A percentile compares a stretch with the other conserved stretches of the same genome.
phyloP scores from a whole-genome alignment of 768 basidiomycete species.

The Hygrophorus pudorinus region DNA sequence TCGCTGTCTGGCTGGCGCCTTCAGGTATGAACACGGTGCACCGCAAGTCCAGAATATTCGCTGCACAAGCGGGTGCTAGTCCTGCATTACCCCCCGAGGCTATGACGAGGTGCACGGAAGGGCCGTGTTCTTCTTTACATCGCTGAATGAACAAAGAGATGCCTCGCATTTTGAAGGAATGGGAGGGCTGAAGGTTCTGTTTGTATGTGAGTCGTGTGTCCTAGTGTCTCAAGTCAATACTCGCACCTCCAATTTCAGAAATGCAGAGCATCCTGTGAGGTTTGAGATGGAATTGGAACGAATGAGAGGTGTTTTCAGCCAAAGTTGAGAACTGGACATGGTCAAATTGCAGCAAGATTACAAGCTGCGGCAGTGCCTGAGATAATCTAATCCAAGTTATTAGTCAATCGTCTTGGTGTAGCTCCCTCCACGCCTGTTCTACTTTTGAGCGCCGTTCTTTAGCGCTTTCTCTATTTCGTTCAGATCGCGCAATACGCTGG shows the following conservation, averaged over 20 bases:
- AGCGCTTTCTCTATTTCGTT: slow-evolving; percentile 48
- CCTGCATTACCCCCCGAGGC: slow-evolving; percentile 82
- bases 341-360: too few relatives aligned
- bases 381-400: too few relatives aligned
- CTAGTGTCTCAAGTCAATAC: background rate
- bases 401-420: slow-evolving; percentile 29
- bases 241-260: slow-evolving; percentile 66
- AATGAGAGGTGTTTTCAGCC: slow-evolving; percentile 58
- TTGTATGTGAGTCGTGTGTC: slow-evolving; percentile 3
- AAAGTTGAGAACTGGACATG: slow-evolving; percentile 13
- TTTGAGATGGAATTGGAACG: slow-evolving; percentile 50
- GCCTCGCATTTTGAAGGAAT: slow-evolving; percentile 73
- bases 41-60: slow-evolving; percentile 38
- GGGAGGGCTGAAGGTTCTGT: slow-evolving; percentile 62
- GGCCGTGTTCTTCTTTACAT: slow-evolving; percentile 40
- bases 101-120: slow-evolving; percentile 48
- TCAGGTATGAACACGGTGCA: slow-evolving; percentile 65
- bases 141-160: slow-evolving; percentile 52
- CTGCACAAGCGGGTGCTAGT: slow-evolving; percentile 57
- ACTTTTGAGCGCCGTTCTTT: slow-evolving; percentile 46
- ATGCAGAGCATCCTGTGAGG: slow-evolving; percentile 38
- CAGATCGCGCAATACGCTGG: slow-evolving; percentile 51
- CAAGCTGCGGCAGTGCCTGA: too few relatives aligned
- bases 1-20: slow-evolving; percentile 36
- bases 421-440: slow-evolving; percentile 52